These are phyloP conservation scores for Phytophthora ohioensis DNA, from an alignment of 352 stramenopile species.

Conservation along the genomic window DNA sequence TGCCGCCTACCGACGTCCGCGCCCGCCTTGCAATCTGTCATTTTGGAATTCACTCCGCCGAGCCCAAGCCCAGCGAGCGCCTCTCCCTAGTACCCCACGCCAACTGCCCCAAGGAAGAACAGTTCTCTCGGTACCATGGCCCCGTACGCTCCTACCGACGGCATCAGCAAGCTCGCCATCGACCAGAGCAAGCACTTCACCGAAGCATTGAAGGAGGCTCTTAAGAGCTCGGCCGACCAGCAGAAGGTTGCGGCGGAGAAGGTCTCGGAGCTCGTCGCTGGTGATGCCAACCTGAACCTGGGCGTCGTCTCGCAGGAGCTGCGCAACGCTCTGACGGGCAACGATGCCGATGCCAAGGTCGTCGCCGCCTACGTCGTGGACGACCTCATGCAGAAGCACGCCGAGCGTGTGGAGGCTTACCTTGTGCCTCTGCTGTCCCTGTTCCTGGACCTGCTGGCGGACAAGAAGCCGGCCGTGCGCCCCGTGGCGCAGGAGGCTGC, in stretches of 20 bases:
- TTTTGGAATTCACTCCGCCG: slow-evolving; percentile 85
- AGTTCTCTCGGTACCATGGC: slow-evolving; percentile 67
- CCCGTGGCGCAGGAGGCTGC: slow-evolving; percentile 75
- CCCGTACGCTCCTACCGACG: slow-evolving; percentile 83
- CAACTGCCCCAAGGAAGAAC: slow-evolving; percentile 40
- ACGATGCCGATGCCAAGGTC: slow-evolving; percentile 72
- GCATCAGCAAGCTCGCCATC: slow-evolving; percentile 86
- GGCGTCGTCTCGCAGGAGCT: slow-evolving; percentile 75
- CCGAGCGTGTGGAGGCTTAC: slow-evolving; percentile 83
- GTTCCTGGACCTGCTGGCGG: slow-evolving; percentile 81
- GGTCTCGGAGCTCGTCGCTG: slow-evolving; percentile 81
- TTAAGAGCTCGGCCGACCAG: slow-evolving; percentile 73
- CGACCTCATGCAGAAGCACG: slow-evolving; percentile 89
- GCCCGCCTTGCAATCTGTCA: slow-evolving; percentile 34
- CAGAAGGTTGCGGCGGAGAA: slow-evolving; percentile 88
- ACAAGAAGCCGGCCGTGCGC: slow-evolving; percentile 87
- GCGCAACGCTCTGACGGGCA: slow-evolving; percentile 62
- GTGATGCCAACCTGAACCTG: slow-evolving; percentile 79
- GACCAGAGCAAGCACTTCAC: slow-evolving; percentile 93
- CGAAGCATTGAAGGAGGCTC: slow-evolving; percentile 81
- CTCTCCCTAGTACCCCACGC: slow-evolving; percentile 27
- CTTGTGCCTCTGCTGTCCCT: slow-evolving; percentile 70
- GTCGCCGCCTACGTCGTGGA: slow-evolving; percentile 81
- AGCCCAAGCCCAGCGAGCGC: slow-evolving; percentile 50
- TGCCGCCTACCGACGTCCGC: not conserved